phyloP scores from a whole-genome alignment of 1,139 yeast genomes.

The Arxiozyma telluris region DNA sequence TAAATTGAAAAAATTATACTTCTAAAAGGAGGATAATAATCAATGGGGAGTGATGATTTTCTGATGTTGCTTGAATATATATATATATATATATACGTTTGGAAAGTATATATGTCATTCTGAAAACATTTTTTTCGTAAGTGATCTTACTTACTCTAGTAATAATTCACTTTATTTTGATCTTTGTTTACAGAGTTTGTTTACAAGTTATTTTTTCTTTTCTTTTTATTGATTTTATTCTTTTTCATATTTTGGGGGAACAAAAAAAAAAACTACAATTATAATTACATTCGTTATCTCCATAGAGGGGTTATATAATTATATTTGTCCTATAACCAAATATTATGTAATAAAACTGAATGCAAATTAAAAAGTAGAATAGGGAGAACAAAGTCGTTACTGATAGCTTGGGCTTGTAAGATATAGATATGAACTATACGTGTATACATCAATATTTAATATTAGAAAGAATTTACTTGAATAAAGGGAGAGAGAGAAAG shows the following conservation, averaged over 20 bases:
- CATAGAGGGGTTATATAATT: no score
- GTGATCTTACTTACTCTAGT: neutral
- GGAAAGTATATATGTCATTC: neutral
- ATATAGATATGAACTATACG: neutral
- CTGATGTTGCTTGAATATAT: neutral
- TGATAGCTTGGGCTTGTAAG: neutral
- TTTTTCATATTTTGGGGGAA: neutral
- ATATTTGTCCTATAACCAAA: no score
- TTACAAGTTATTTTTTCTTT: no score
- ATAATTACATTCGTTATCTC: no score
- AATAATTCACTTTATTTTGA: neutral
- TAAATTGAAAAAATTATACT: neutral
- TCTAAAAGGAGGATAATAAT: neutral
- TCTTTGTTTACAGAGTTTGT: neutral
- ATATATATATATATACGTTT: no score
- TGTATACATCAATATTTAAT: neutral
- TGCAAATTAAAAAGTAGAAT: no score
- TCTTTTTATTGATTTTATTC: no score
- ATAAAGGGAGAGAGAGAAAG: neutral
- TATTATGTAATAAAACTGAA: no score
- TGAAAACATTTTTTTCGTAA: no score
- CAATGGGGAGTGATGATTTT: neutral
- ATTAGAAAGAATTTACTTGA: neutral
- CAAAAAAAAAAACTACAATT: no score
- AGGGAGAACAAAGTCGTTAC: no score